Conservation (phyloP, 352 stramenopile species). For the Thalassiosira sp. region DNA sequence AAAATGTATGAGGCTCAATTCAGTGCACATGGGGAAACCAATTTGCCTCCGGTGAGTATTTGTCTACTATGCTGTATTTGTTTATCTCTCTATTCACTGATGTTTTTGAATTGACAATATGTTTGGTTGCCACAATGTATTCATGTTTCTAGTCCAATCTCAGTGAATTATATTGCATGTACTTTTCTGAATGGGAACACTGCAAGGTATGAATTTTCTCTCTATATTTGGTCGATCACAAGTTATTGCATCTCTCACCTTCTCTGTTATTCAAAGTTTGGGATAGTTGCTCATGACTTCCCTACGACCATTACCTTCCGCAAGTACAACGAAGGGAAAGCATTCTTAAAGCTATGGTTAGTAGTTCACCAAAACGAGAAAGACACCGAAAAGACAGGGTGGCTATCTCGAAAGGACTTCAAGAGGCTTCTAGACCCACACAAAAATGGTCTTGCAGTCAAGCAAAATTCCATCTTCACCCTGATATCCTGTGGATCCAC, state of each 20-base stretch:
- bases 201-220: slow-evolving; percentile 15
- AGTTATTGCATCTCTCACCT: not conserved
- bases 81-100: not conserved
- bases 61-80: not conserved
- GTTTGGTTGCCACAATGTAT: not conserved
- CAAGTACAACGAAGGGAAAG: slow-evolving; percentile 24
- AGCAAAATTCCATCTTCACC: slow-evolving; percentile 39
- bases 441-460: slow-evolving; percentile 32
- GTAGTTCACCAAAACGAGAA: slow-evolving; percentile 41
- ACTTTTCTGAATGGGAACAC: slow-evolving; percentile 11
- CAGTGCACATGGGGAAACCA: slow-evolving; percentile 33
- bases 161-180: slow-evolving; percentile 55
- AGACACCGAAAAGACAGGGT: slow-evolving; percentile 36
- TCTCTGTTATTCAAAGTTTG: slow-evolving; percentile 18
- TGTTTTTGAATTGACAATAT: too few relatives aligned
- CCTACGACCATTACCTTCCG: slow-evolving; percentile 49
- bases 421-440: slow-evolving; percentile 42
- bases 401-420: slow-evolving; percentile 47
- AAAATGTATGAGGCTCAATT: slow-evolving; percentile 62
- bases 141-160: slow-evolving; percentile 20
- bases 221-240: not conserved
- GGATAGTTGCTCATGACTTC: slow-evolving; percentile 53
- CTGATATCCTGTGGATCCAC: slow-evolving; percentile 44
- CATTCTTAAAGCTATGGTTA: slow-evolving; percentile 49
- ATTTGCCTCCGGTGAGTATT: slow-evolving; percentile 32